A percentile compares a stretch with the other conserved stretches of the same genome.
Conservation (phyloP, 495 filamentous ascomycete species). For the Penicillium daleae region DNA sequence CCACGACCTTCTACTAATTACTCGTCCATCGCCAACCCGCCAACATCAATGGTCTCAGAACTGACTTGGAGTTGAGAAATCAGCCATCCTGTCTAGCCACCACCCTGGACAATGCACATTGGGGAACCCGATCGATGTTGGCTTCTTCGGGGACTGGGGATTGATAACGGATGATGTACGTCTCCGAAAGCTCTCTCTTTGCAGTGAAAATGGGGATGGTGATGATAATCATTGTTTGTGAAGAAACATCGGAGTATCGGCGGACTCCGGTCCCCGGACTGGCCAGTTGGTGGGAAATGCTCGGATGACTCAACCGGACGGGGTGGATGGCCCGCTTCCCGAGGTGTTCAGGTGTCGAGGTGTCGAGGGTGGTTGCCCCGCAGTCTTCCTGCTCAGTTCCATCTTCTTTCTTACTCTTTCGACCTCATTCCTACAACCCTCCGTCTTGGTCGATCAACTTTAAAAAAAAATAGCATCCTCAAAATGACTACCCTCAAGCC, state of each 20-base stretch:
- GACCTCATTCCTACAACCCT: not conserved
- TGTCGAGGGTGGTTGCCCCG: slow-evolving; percentile 6
- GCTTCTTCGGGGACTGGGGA: too few species aligned
- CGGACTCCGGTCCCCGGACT: not conserved
- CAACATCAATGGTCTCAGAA: too few species aligned
- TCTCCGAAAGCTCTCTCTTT: too few species aligned
- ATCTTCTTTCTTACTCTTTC: not conserved
- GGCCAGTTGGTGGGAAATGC: not conserved
- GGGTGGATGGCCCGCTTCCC: not conserved
- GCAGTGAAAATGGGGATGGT: too few species aligned
- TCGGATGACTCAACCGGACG: not conserved
- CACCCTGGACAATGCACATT: too few species aligned
- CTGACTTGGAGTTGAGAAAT: too few species aligned
- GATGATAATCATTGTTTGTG: too few species aligned
- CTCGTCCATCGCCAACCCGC: not conserved
- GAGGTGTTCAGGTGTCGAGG: not conserved
- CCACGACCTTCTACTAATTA: not conserved
- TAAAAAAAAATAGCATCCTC: not conserved
- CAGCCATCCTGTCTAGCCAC: too few species aligned
- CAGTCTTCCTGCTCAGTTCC: not conserved
- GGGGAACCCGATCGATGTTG: too few species aligned
- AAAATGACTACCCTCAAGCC: slow-evolving; percentile 68
- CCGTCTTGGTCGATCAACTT: not conserved
- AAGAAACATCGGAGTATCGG: not conserved
- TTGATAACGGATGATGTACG: too few species aligned